A percentile compares a stretch with the other conserved stretches of the same genome.
phyloP scores from a whole-genome alignment of 768 basidiomycete species.

The Lactifluus subvellereus region DNA sequence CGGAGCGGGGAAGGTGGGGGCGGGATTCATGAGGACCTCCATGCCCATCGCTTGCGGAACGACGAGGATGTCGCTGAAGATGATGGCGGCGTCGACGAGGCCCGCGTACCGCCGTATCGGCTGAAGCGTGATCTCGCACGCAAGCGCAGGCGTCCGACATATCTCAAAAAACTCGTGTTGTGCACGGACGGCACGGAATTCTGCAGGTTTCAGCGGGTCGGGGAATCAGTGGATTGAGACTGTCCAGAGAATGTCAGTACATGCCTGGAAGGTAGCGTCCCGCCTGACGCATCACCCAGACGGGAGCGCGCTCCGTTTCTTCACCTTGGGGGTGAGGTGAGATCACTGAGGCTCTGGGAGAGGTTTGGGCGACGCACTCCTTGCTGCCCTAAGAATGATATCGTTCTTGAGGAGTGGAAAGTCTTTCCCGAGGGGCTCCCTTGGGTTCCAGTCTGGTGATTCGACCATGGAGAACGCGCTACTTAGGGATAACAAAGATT shows the following conservation, averaged over 20 bases:
- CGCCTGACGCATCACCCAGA: constrained; percentile 98
- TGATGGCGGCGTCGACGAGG: constrained; percentile 91
- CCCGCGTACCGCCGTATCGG: constrained; percentile 85
- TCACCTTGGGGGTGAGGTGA: constrained; percentile 46
- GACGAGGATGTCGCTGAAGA: constrained; percentile 98
- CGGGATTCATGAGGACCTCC: constrained; percentile 91
- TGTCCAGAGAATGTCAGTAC: constrained; percentile 20
- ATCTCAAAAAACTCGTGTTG: constrained; percentile 92
- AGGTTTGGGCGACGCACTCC: constrained; percentile 43
- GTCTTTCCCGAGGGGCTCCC: constrained; percentile 7
- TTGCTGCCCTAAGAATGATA: constrained; percentile 80
- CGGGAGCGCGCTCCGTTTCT: constrained; percentile 85
- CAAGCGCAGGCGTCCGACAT: constrained; percentile 87
- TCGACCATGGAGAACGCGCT: constrained; percentile 9
- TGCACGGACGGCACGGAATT: constrained; percentile 84
- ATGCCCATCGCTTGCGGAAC: constrained; percentile 97
- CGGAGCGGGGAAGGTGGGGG: constrained; percentile 83
- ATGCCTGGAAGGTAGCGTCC: constrained; percentile 91
- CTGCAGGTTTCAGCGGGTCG: constrained; percentile 37
- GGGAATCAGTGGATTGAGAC: constrained; percentile 6
- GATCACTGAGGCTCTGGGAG: not conserved
- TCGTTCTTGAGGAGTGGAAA: constrained; percentile 84
- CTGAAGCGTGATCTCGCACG: constrained; percentile 86
- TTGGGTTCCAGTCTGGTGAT: constrained; percentile 15
- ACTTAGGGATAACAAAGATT: not conserved